Percentiles rank a stretch among this genome's conserved stretches.
Evolutionary conservation across 2,329 filamentous ascomycete genomes (phyloP).

Genomic region (Talaromyces sp.): DNA sequence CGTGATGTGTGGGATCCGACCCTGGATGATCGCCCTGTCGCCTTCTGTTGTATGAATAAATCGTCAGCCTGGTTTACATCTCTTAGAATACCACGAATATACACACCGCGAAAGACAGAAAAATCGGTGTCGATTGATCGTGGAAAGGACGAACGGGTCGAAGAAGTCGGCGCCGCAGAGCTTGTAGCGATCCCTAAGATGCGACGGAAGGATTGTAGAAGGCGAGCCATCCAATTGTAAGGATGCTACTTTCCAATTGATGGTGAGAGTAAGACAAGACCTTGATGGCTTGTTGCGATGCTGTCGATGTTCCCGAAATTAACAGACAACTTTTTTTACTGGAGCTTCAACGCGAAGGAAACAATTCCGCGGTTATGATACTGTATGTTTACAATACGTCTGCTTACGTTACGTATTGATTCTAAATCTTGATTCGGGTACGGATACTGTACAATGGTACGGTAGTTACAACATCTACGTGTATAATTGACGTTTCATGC

Average conservation of each 20-base stretch:
- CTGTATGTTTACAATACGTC: not conserved
- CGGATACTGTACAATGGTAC: not conserved
- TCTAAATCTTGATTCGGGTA: not conserved
- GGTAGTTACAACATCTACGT: not conserved
- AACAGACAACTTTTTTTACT: not conserved
- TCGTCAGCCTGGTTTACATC: not conserved
- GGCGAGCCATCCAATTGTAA: conserved; percentile 32
- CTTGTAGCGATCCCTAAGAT: conserved; percentile 25
- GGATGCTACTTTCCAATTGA: not conserved
- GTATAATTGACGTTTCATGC: not conserved
- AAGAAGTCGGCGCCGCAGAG: not conserved
- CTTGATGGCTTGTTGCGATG: not conserved
- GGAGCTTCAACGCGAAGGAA: not conserved
- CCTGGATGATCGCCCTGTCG: conserved; percentile 41
- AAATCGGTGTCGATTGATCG: conserved; percentile 39
- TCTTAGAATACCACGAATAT: not conserved
- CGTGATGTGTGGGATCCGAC: conserved; percentile 40
- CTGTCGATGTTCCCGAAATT: not conserved
- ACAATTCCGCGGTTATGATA: not conserved
- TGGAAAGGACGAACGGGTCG: conserved; percentile 19
- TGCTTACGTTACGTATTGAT: not conserved
- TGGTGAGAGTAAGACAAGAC: not conserved
- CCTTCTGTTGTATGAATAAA: conserved; percentile 34
- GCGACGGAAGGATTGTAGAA: conserved; percentile 33
- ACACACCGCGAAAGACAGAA: conserved; percentile 36